These are phyloP conservation scores for Solanum clarkiae DNA, from an alignment of 257 asterid genomes.

Conservation along the genomic window DNA sequence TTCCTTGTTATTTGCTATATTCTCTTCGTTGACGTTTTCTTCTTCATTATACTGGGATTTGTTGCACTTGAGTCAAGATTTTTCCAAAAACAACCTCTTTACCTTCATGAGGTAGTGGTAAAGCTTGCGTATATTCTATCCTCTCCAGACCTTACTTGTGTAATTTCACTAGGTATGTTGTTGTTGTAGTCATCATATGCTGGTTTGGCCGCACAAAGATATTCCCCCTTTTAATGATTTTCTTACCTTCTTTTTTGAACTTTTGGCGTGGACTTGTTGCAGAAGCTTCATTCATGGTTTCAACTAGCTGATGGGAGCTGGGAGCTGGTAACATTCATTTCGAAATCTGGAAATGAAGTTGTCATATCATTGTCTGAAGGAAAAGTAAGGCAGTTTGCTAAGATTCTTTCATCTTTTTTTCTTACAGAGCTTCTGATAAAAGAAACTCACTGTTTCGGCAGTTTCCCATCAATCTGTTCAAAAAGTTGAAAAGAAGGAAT, in stretches of 20 bases:
- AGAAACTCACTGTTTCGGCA: neutral
- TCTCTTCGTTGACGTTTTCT: too few relatives aligned
- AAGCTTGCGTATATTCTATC: too few relatives aligned
- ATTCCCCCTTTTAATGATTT: neutral
- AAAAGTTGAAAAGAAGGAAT: neutral
- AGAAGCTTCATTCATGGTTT: slow-evolving; percentile 80
- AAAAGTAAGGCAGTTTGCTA: slow-evolving; percentile 39
- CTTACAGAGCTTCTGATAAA: neutral
- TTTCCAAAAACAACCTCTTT: too few relatives aligned
- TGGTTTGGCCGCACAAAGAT: neutral
- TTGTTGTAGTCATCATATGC: neutral
- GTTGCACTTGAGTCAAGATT: too few relatives aligned
- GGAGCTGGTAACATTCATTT: slow-evolving; percentile 78
- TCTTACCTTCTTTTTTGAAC: neutral
- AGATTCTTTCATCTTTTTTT: slow-evolving; percentile 1
- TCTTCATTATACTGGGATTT: too few relatives aligned
- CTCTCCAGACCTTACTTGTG: too few relatives aligned
- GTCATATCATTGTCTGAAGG: slow-evolving; percentile 63
- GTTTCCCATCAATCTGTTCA: neutral
- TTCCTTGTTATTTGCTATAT: too few relatives aligned
- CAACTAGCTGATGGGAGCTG: slow-evolving; percentile 89
- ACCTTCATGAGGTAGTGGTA: too few relatives aligned
- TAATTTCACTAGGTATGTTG: too few relatives aligned
- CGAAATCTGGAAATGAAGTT: slow-evolving; percentile 57
- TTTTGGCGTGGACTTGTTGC: slow-evolving; percentile 15